Conservation (phyloP, 2,329 filamentous ascomycete genomes). For the Pseudocercospora crystallina region DNA sequence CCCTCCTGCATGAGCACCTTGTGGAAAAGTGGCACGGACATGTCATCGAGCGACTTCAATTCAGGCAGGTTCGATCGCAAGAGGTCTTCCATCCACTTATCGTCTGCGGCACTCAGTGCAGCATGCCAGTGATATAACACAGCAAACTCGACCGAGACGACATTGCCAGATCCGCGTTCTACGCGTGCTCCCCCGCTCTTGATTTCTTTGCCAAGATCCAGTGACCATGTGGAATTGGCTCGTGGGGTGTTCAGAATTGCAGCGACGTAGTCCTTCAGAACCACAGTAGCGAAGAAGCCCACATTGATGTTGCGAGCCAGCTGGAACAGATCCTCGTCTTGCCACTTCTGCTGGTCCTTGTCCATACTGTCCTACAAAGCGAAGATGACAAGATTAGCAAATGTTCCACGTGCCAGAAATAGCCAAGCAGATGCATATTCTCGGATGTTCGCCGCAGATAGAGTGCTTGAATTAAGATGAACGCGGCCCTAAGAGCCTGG, state of each 20-base stretch:
- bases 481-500: no score
- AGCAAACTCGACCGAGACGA: slow-evolving; percentile 49
- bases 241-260: slow-evolving; percentile 49
- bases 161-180: slow-evolving; percentile 46
- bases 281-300: slow-evolving; percentile 48
- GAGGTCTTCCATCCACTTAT: slow-evolving; percentile 47
- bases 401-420: no score
- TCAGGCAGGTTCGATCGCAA: slow-evolving; percentile 38
- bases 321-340: slow-evolving; percentile 53
- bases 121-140: slow-evolving; percentile 52
- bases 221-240: slow-evolving; percentile 48
- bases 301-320: slow-evolving; percentile 49
- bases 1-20: slow-evolving; percentile 41
- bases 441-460: no score
- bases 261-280: slow-evolving; percentile 48
- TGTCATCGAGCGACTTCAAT: slow-evolving; percentile 44
- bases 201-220: slow-evolving; percentile 48
- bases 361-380: background rate
- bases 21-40: slow-evolving; percentile 44
- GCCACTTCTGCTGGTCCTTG: slow-evolving; percentile 32
- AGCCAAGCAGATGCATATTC: no score
- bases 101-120: slow-evolving; percentile 46
- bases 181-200: slow-evolving; percentile 42
- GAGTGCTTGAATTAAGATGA: no score
- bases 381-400: no score